Evolutionary conservation across 2,329 filamentous ascomycete species (phyloP).

Genomic region (Pezicula carpinea): DNA sequence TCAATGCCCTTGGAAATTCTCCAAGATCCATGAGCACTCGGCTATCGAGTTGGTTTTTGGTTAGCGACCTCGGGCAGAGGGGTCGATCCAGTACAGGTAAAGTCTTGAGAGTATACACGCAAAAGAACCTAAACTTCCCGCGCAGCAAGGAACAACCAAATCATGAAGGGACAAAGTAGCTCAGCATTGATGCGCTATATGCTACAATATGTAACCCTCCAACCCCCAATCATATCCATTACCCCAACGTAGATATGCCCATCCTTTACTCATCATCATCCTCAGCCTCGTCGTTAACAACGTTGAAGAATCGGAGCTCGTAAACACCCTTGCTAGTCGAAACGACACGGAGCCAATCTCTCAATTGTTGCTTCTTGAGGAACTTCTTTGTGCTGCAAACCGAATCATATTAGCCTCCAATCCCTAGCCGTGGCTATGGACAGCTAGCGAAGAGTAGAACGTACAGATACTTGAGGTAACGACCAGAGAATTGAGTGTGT

Average conservation of each 20-base stretch:
- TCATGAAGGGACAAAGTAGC: constrained; percentile 6
- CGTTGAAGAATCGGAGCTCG: constrained; percentile 99
- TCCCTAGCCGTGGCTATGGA: background rate
- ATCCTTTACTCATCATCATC: constrained; percentile 92
- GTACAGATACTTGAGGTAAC: constrained; percentile 99
- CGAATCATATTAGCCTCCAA: constrained; percentile 17
- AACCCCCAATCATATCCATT: constrained; percentile 8
- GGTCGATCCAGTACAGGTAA: no score
- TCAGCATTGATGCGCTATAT: constrained; percentile 12
- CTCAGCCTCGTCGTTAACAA: constrained; percentile 95
- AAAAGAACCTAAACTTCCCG: no score
- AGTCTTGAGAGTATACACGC: no score
- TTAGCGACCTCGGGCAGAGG: no score
- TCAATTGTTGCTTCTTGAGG: constrained; percentile 99
- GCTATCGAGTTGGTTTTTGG: background rate
- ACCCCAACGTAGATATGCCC: background rate
- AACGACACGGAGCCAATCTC: constrained; percentile 99
- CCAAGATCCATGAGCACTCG: background rate
- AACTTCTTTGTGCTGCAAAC: constrained; percentile 95
- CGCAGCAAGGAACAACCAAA: no score
- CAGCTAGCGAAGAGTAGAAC: constrained; percentile 32
- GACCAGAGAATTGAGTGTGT: constrained; percentile 96
- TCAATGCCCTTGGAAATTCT: no score
- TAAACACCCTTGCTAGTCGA: constrained; percentile 97
- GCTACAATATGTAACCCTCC: constrained; percentile 7